Evolutionary conservation across 257 asterid genomes (phyloP), one percentile per base, ranked within the genome.

Genomic region (Fraxinus pennsylvanica): DNA sequence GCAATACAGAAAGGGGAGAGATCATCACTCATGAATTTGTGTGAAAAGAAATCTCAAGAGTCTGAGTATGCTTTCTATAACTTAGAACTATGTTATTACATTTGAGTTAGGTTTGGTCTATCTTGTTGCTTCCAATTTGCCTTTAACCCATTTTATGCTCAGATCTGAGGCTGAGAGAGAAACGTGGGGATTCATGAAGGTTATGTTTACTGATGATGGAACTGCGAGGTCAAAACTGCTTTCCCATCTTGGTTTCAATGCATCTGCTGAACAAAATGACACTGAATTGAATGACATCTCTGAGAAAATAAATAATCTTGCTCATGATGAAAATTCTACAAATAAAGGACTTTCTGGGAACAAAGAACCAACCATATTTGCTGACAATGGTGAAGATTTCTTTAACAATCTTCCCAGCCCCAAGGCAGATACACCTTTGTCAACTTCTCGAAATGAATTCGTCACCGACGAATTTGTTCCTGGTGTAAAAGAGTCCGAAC

Each of bases 321-420:
- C 77, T 83, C 88, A 88, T 76, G 92, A 88, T 59, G 94, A 85
- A 79, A 81, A 84, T 82, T 80, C 75, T 61, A 71, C 86, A 35
- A 78, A 76, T 82, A 85, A 82, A 77, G 91, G 82, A 81, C 57
- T 41, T 76, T 80, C 86, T 13, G 89, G 84, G 68, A 79, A 83
- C 68, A 84, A 82, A 81, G 96, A 86, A 79, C 74, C 95, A 71
- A 84, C 84, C 52, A 75, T 86, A 36, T 81, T 71, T 72, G 79
- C 82, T 36, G 99, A 95, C 84, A 95, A 88, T 74, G 99, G 98
- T 78, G 96, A 93, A 86, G 97, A 93, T 80, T 95, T 95, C 89
- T 95, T 95, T 74, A 89, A 95, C 87, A 95, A 91, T 86, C 94
- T 93, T 66, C 91, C 98, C 2, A 95, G 97, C 82, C 99, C 99